Evolutionary conservation across 805 yeast genomes (phyloP).

Genomic region (Brettanomyces sp.): DNA sequence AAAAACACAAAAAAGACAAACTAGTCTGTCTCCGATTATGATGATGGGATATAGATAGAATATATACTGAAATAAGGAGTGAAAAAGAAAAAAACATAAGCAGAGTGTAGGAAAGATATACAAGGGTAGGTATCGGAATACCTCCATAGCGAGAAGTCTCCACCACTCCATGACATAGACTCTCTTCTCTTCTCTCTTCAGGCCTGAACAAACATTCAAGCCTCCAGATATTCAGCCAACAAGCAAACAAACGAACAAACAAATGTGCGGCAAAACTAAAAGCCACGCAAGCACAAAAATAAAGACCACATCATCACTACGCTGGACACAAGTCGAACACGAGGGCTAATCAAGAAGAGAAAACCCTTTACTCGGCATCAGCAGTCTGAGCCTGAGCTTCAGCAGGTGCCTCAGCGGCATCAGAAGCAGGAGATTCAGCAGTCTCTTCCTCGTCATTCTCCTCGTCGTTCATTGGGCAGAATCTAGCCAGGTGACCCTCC

Average conservation of each 20-base stretch:
- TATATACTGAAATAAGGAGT: not conserved
- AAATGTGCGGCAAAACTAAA: not conserved
- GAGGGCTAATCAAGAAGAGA: not conserved
- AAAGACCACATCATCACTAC: not conserved
- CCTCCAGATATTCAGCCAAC: too few relatives aligned
- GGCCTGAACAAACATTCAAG: not conserved
- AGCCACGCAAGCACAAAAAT: too few relatives aligned
- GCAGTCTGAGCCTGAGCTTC: not conserved
- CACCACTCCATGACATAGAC: not conserved
- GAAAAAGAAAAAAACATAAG: not conserved
- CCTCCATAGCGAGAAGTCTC: not conserved
- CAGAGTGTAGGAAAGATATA: slow-evolving; percentile 3
- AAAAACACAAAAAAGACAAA: too few relatives aligned
- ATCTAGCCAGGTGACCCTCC: slow-evolving; percentile 83
- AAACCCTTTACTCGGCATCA: slow-evolving; percentile 2
- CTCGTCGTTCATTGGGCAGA: slow-evolving; percentile 33
- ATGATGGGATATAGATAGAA: slow-evolving; percentile 1
- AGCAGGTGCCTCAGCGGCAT: not conserved
- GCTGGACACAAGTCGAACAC: too few relatives aligned
- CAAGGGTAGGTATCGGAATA: not conserved
- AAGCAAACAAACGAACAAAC: not conserved
- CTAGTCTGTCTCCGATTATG: not conserved
- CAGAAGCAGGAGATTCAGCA: not conserved
- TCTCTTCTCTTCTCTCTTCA: not conserved
- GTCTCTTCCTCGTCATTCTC: slow-evolving; percentile 4